Evolutionary conservation across 2,329 filamentous ascomycete species (phyloP), one percentile per base, ranked within the genome.

Genomic region (Blastomyces parvus): DNA sequence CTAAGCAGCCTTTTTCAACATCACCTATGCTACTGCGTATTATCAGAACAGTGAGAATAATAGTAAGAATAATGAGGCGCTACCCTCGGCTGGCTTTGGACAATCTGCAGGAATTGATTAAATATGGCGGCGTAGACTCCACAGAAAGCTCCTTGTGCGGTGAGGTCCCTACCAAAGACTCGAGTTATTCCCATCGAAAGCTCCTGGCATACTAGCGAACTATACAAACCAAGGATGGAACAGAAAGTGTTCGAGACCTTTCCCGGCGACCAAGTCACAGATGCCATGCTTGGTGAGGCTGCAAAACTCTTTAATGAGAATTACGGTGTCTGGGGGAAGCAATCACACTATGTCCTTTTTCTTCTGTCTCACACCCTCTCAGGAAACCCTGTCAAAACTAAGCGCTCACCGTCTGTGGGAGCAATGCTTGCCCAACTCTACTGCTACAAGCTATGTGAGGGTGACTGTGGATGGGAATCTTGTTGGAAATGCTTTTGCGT

Each of bases 251-350:
- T 66, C 66, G 66, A 74, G 66, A 69, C 40, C 58, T 74, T 69
- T 63, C 61, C 67, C 52, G 67, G 67, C 63, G 66, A 65, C 61
- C 56, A 73, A 57, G 66, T 77, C 64, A 77, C 74, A 8, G 72
- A 75, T 25, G 63, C 64, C 60, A 76, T 78, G 73, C 69, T 78
- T n/a, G 60, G 67, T 27, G 71, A 76, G 66, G 74, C 76, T 8
- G 62, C 71, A 59, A 66, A 69, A 66, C 69, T 72, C 67, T 76
- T 73, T 69, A 74, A 63, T 64, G 72, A 73, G 62, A 68, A 70
- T 68, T 77, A 74, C 69, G 72, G 73, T 14, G 64, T 74, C 60
- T 76, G 73, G 73, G 67, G 67, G 36, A 53, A 69, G 61, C 64
- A 66, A 2, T 62, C 60, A 33, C 59, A 64, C 42, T 71, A 67